Percentiles rank a stretch among this genome's conserved stretches.
Conservation (phyloP, 306 rosid genomes). For the Lathyrus aphaca region DNA sequence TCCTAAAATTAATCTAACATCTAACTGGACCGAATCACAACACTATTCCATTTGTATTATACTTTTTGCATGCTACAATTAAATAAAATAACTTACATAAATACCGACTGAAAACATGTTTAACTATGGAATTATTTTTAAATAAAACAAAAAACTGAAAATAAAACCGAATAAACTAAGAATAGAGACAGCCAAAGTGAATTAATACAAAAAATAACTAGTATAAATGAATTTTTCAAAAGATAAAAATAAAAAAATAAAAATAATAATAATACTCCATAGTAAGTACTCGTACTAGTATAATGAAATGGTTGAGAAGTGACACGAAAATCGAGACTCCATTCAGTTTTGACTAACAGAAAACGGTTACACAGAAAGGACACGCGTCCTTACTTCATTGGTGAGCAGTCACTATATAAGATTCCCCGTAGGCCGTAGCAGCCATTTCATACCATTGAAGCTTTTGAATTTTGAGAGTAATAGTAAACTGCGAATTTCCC, state of each 20-base stretch:
- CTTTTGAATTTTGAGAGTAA: background rate
- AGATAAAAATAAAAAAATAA: no score
- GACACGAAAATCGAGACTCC: background rate
- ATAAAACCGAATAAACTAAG: no score
- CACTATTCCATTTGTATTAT: background rate
- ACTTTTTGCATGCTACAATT: background rate
- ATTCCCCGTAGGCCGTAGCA: background rate
- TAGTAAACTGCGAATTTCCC: background rate
- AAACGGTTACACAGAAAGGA: background rate
- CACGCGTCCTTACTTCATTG: constrained; percentile 26
- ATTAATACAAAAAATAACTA: no score
- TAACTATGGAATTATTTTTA: background rate
- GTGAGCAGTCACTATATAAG: background rate
- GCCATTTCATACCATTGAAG: background rate
- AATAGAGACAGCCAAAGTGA: no score
- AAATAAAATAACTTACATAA: background rate
- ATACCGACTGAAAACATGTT: background rate
- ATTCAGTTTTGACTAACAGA: background rate
- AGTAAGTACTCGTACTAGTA: no score
- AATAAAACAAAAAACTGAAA: no score
- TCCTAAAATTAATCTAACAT: no score
- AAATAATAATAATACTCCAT: no score
- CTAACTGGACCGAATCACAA: no score
- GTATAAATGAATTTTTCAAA: no score
- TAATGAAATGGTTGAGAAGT: no score